A percentile compares a stretch with the other conserved stretches of the same genome.
phyloP scores from a whole-genome alignment of 306 rosid genomes.

The Vigna mungo region DNA sequence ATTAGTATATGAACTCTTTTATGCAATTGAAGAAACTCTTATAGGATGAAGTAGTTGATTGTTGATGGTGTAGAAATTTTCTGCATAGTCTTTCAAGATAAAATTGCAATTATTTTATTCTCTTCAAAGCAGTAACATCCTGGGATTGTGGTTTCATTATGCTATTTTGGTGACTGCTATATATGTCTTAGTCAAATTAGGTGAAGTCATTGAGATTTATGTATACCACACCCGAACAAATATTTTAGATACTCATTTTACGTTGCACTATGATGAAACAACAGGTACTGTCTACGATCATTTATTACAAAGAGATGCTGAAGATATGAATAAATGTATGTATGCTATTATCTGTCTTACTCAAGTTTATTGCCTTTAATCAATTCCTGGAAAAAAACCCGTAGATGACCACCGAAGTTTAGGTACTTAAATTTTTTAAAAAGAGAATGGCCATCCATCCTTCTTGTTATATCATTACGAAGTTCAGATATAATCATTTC shows the following conservation, averaged over 20 bases:
- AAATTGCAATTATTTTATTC: constrained; percentile 4
- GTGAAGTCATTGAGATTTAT: neutral
- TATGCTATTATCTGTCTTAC: neutral
- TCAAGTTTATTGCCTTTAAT: neutral
- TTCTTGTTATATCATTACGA: constrained; percentile 1
- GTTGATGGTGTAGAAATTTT: neutral
- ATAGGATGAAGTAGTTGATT: neutral
- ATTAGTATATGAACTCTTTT: constrained; percentile 12
- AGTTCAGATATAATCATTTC: constrained; percentile 24
- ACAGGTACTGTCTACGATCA: neutral
- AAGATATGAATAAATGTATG: neutral
- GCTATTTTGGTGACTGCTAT: constrained; percentile 16
- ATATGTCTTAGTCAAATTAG: constrained; percentile 1
- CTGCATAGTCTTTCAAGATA: constrained; percentile 15
- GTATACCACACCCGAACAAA: neutral
- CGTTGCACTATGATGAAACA: neutral
- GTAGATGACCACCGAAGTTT: neutral
- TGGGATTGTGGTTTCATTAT: neutral
- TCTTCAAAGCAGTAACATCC: neutral
- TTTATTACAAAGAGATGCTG: neutral
- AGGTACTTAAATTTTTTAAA: neutral
- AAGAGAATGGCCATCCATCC: constrained; percentile 5
- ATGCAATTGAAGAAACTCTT: constrained; percentile 26
- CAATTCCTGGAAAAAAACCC: neutral
- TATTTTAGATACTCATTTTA: neutral